A percentile compares a stretch with the other conserved stretches of the same genome.
Conservation (phyloP, 2,329 filamentous ascomycete genomes). For the Lachnellula suecica region DNA sequence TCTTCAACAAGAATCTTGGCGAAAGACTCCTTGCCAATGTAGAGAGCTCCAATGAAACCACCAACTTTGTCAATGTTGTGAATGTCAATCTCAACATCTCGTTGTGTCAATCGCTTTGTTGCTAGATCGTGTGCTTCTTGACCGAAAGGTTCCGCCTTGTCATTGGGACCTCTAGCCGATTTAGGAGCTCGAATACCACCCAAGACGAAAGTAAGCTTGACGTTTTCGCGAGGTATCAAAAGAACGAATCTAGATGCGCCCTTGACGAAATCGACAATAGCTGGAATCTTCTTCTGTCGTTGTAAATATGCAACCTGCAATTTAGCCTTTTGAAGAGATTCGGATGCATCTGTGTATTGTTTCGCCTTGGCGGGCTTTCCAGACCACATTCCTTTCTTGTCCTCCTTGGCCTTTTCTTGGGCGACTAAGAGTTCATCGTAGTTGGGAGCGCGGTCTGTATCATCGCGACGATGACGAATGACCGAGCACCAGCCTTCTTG, state of each 20-base stretch:
- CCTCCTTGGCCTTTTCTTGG: constrained; percentile 79
- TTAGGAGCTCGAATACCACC: constrained; percentile 89
- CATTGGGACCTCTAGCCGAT: constrained; percentile 75
- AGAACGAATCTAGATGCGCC: constrained; percentile 94
- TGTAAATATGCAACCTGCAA: constrained; percentile 85
- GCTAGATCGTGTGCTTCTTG: constrained; percentile 93
- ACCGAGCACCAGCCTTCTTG: constrained; percentile 92
- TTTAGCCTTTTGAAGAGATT: constrained; percentile 92
- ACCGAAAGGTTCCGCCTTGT: constrained; percentile 88
- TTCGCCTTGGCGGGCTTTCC: constrained; percentile 81
- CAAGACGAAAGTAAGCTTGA: constrained; percentile 92
- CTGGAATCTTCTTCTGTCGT: constrained; percentile 88
- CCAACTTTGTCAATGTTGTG: constrained; percentile 95
- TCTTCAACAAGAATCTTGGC: constrained; percentile 92
- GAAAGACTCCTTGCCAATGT: constrained; percentile 93
- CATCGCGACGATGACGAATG: constrained; percentile 91
- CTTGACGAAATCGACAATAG: constrained; percentile 95
- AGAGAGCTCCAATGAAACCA: constrained; percentile 93
- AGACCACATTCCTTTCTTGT: constrained; percentile 93
- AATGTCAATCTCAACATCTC: constrained; percentile 94
- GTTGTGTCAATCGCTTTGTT: constrained; percentile 83
- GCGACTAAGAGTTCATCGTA: constrained; percentile 86
- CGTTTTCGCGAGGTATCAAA: constrained; percentile 85
- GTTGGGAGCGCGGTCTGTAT: constrained; percentile 88
- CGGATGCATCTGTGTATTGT: constrained; percentile 86